phyloP scores from a whole-genome alignment of 2,329 filamentous ascomycete species.

The Cytospora mali region DNA sequence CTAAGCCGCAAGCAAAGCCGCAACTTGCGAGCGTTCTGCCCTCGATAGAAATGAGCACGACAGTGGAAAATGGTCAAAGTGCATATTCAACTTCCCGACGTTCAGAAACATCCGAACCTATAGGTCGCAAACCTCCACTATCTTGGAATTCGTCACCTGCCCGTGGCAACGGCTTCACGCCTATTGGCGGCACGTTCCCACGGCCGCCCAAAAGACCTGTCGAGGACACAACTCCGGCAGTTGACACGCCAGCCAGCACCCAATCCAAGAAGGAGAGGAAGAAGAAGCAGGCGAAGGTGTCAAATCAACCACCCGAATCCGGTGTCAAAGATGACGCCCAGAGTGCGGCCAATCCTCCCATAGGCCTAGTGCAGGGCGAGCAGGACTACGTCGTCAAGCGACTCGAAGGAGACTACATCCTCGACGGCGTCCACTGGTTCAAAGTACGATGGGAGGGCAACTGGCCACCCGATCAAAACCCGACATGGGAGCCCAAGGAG shows the following conservation, averaged over 20 bases:
- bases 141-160: background rate
- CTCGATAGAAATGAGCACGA: background rate
- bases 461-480: constrained; percentile 59
- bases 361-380: constrained; percentile 34
- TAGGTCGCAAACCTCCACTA: background rate
- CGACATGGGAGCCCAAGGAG: constrained; percentile 59
- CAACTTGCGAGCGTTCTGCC: background rate
- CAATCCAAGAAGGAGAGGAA: constrained; percentile 10
- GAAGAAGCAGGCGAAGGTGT: constrained; percentile 5
- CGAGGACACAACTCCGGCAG: background rate
- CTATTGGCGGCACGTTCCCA: constrained; percentile 31
- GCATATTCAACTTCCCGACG: background rate
- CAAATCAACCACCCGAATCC: background rate
- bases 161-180: constrained; percentile 33
- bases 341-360: constrained; percentile 30
- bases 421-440: constrained; percentile 49
- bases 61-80: background rate
- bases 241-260: background rate
- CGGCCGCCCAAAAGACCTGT: constrained; percentile 10
- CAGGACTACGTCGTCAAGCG: constrained; percentile 48
- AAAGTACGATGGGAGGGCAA: constrained; percentile 59
- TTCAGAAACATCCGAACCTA: background rate
- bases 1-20: background rate
- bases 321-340: constrained; percentile 21
- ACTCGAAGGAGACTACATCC: constrained; percentile 46